Percentiles rank a stretch among this genome's conserved stretches.
These are phyloP conservation scores for Ceratocystis diversiconidia DNA, from an alignment of 2,329 filamentous ascomycete genomes.

Conservation along the genomic window DNA sequence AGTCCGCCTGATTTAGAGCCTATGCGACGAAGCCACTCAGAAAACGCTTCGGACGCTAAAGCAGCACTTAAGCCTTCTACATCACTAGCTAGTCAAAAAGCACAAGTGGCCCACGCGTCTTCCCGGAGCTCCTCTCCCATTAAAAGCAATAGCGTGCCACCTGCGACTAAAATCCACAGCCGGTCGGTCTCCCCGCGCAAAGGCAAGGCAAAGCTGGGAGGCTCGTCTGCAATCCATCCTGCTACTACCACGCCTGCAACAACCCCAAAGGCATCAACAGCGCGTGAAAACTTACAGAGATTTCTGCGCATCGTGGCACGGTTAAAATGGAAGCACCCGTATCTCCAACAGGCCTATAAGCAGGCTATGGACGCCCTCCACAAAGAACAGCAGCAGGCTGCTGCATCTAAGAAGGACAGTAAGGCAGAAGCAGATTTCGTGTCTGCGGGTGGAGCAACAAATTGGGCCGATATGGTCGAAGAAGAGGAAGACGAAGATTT, in stretches of 20 bases:
- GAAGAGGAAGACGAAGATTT: slow-evolving; percentile 22
- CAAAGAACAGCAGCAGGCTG: neutral
- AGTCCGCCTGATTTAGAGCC: neutral
- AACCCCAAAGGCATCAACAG: slow-evolving; percentile 8
- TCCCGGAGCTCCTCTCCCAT: neutral
- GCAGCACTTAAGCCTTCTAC: neutral
- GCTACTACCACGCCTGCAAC: slow-evolving; percentile 4
- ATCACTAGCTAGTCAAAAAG: neutral
- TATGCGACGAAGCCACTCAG: neutral
- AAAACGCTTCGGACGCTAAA: neutral
- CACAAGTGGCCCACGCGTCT: neutral
- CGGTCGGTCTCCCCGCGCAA: neutral
- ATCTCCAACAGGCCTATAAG: slow-evolving; percentile 43
- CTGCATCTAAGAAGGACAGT: neutral
- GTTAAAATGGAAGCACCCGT: slow-evolving; percentile 49
- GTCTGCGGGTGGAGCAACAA: neutral
- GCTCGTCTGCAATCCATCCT: neutral
- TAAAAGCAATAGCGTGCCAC: neutral
- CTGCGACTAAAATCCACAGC: neutral
- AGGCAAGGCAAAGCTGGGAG: neutral
- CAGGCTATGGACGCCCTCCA: slow-evolving; percentile 29
- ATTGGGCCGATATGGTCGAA: slow-evolving; percentile 13
- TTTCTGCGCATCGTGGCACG: slow-evolving; percentile 26
- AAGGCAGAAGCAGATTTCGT: neutral
- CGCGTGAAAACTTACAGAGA: slow-evolving; percentile 15